phyloP scores from a whole-genome alignment of 2,329 filamentous ascomycete genomes.

The Aureobasidium melanogenum region DNA sequence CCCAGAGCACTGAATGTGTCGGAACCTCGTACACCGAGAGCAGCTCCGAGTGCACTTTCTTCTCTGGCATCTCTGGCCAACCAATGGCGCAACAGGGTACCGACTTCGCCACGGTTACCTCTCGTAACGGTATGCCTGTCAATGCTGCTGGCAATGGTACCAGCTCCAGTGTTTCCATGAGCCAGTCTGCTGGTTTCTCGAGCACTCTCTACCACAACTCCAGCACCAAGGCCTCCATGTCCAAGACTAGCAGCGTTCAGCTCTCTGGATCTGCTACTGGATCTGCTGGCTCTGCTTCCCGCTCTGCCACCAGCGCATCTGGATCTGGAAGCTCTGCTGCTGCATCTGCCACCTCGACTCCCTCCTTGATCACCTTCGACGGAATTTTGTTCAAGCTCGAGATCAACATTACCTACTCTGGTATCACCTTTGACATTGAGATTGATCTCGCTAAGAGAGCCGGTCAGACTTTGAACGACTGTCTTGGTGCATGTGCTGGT shows the following conservation, averaged over 20 bases:
- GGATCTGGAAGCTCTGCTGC: background rate
- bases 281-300: background rate
- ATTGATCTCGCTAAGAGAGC: slow-evolving; percentile 2
- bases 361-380: background rate
- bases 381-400: background rate
- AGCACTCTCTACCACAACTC: background rate
- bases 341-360: background rate
- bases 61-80: background rate
- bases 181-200: background rate
- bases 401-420: background rate
- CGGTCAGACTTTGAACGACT: background rate
- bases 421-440: background rate
- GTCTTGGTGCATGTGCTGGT: background rate
- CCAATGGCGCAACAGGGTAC: background rate
- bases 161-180: background rate
- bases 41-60: background rate
- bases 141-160: too few relatives aligned
- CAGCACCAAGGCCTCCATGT: background rate
- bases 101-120: background rate
- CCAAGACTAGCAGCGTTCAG: background rate
- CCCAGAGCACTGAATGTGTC: background rate
- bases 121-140: background rate
- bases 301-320: background rate
- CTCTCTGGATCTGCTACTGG: background rate
- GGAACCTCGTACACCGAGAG: background rate